Evolutionary conservation across 768 basidiomycete species (phyloP).

Genomic region (Clitopilus hobsonii): DNA sequence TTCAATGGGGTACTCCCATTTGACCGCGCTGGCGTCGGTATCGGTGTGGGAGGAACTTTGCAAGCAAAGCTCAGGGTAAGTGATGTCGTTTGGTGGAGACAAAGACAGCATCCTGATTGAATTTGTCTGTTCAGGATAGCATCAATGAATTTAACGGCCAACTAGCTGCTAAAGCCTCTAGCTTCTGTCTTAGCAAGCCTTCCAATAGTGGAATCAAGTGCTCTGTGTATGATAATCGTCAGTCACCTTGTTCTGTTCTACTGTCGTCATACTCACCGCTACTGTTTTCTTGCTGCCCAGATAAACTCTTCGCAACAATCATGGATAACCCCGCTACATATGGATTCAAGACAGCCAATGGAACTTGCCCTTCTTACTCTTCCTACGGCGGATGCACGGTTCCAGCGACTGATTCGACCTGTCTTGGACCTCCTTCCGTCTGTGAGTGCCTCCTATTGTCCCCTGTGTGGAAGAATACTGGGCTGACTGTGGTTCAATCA

Average conservation of each 20-base stretch:
- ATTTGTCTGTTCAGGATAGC: conserved; percentile 5
- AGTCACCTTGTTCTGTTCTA: not conserved
- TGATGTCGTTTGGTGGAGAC: not conserved
- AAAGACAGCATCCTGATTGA: not conserved
- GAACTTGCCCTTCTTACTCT: conserved; percentile 13
- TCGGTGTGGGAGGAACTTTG: conserved; percentile 9
- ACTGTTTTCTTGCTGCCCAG: conserved; percentile 4
- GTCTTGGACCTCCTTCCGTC: conserved; percentile 15
- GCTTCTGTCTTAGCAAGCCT: conserved; percentile 14
- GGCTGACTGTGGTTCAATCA: not conserved
- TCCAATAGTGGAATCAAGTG: conserved; percentile 14
- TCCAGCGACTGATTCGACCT: conserved; percentile 9
- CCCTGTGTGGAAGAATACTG: too few relatives aligned
- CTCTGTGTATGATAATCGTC: conserved; percentile 16
- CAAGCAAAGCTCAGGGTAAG: conserved; percentile 15
- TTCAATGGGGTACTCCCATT: conserved; percentile 19
- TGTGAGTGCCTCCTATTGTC: conserved; percentile 6
- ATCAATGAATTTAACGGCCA: conserved; percentile 16
- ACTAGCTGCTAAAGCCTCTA: conserved; percentile 9
- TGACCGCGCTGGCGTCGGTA: conserved; percentile 15
- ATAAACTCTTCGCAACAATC: conserved; percentile 12
- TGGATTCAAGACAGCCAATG: conserved; percentile 15
- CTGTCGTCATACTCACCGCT: not conserved
- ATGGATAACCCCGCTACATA: conserved; percentile 14
- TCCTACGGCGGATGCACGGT: conserved; percentile 10